These are phyloP conservation scores for Ophiostoma himal-ulmi DNA, from an alignment of 2,329 filamentous ascomycete species.

Conservation along the genomic window DNA sequence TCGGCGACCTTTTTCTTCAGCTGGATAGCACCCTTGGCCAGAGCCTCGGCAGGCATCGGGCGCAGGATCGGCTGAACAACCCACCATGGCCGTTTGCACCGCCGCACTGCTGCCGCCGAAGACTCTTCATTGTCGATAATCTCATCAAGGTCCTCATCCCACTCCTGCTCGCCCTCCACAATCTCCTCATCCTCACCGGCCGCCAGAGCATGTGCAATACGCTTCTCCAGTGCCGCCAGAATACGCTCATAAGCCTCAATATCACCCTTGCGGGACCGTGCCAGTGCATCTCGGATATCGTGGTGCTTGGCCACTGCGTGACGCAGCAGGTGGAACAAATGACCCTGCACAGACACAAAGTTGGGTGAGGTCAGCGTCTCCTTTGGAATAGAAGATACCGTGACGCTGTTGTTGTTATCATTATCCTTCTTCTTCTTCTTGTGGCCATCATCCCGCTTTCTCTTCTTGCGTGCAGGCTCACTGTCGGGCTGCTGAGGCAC, in stretches of 20 bases:
- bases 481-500: conserved; percentile 29
- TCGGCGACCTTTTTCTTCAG: conserved; percentile 62
- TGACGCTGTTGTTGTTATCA: neutral
- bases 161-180: conserved; percentile 36
- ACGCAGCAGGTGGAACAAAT: conserved; percentile 86
- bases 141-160: conserved; percentile 29
- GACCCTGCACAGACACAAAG: conserved; percentile 75
- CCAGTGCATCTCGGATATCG: conserved; percentile 78
- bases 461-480: conserved; percentile 47
- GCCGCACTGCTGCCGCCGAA: conserved; percentile 61
- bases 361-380: conserved; percentile 46
- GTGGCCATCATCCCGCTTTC: conserved; percentile 32
- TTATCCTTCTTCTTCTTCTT: neutral
- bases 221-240: conserved; percentile 66
- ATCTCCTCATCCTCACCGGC: conserved; percentile 63
- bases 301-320: conserved; percentile 75
- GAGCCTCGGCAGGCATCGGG: conserved; percentile 79
- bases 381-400: conserved; percentile 24
- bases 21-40: conserved; percentile 71
- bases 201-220: conserved; percentile 64
- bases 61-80: conserved; percentile 81
- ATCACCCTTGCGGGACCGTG: conserved; percentile 60
- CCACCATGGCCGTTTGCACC: conserved; percentile 82
- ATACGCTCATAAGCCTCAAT: conserved; percentile 72
- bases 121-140: conserved; percentile 44